Conservation (phyloP, 345 rosid genomes). For the Carallia brachiata region DNA sequence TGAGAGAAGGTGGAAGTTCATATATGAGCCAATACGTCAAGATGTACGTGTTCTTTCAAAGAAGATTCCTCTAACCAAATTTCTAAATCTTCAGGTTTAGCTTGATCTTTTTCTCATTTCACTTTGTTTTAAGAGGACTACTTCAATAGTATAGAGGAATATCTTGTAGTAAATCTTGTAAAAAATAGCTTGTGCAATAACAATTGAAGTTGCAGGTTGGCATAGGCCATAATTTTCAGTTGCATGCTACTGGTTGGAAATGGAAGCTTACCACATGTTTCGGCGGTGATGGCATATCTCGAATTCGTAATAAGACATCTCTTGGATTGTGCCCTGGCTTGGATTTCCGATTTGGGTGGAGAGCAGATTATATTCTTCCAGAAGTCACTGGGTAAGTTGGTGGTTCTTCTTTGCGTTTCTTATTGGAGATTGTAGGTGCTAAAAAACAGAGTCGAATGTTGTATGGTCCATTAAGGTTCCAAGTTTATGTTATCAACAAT, state of each 20-base stretch:
- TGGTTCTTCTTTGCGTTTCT: constrained; percentile 11
- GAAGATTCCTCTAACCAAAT: constrained; percentile 81
- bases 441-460: neutral
- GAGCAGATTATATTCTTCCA: constrained; percentile 84
- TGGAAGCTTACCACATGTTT: constrained; percentile 87
- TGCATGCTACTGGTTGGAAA: constrained; percentile 79
- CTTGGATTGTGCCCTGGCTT: constrained; percentile 75
- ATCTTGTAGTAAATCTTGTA: neutral
- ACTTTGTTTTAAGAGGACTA: neutral
- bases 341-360: constrained; percentile 88
- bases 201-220: constrained; percentile 55
- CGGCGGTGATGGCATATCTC: constrained; percentile 85
- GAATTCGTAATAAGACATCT: constrained; percentile 74
- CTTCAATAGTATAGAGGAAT: neutral
- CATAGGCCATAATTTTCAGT: constrained; percentile 71
- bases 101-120: constrained; percentile 1
- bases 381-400: constrained; percentile 74
- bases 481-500: too few relatives aligned
- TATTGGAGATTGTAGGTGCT: constrained; percentile 8
- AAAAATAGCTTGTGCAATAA: neutral
- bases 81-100: constrained; percentile 77
- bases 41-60: constrained; percentile 69
- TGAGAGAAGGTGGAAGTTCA: constrained; percentile 76
- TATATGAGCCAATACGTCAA: constrained; percentile 67
- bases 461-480: too few relatives aligned